These are phyloP conservation scores for Acer campestre DNA, from an alignment of 345 rosid genomes.

Conservation along the genomic window DNA sequence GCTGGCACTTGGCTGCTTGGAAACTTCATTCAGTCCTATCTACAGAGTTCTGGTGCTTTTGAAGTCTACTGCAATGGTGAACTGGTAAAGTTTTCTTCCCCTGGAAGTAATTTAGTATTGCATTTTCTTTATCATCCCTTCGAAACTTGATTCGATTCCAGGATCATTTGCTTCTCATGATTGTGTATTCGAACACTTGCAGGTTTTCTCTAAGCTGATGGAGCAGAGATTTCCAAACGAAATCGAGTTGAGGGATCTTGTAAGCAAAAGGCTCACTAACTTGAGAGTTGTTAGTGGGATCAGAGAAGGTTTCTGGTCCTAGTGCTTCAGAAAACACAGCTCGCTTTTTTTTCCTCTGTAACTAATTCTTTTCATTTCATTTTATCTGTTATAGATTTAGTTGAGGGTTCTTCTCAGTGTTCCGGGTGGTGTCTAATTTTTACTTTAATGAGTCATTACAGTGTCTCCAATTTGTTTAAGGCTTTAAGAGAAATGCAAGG, in stretches of 20 bases:
- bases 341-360: not conserved
- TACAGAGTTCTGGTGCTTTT: constrained; percentile 37
- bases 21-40: constrained; percentile 31
- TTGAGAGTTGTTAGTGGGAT: not conserved
- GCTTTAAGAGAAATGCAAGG: not conserved
- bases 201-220: constrained; percentile 40
- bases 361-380: not conserved
- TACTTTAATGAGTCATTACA: not conserved
- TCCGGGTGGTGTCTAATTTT: too few relatives aligned
- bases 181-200: not conserved
- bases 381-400: not conserved
- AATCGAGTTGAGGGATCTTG: constrained; percentile 34
- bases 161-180: not conserved
- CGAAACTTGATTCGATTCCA: too few relatives aligned
- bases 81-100: constrained; percentile 17
- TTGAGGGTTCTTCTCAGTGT: not conserved
- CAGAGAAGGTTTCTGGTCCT: constrained; percentile 10
- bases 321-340: not conserved
- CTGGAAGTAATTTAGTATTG: not conserved
- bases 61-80: constrained; percentile 33
- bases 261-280: constrained; percentile 10
- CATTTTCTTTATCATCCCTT: too few relatives aligned
- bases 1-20: constrained; percentile 35
- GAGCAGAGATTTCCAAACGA: constrained; percentile 34
- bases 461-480: too few relatives aligned